Base-by-base conservation (phyloP, 1,284 basidiomycete genomes). In the Boletellus dicymbophilus region DNA sequence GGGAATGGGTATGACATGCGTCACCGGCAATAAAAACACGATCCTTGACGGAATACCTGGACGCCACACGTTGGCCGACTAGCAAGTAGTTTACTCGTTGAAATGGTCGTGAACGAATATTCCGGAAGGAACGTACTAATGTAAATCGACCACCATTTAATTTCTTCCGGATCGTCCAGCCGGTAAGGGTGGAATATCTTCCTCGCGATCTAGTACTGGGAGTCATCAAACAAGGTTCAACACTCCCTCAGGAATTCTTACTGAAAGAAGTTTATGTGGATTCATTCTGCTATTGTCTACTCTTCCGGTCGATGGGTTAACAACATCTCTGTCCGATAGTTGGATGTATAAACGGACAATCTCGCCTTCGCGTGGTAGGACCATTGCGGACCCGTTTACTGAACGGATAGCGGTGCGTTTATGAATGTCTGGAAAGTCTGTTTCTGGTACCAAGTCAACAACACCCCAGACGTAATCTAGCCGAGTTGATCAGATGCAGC, bases 71-170 rank as follows among this genome's bases (percentile, higher is more conserved):
- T 62, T 93, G 90, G 3, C 89, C 88, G 47, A 82, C 80, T 82
- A 25, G 8, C 26, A 31, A n/a, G 30, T 7, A n/a, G 20, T n/a
- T 37, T 42, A 6, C n/a, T n/a, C n/a, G n/a, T 51, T 31, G 15
- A 28, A 33, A 39, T 15, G 4, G 3, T 43, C 16, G 22, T n/a
- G 16, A 15, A 26, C n/a, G n/a, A n/a, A n/a, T n/a, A n/a, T n/a
- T 38, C 12, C 18, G 40, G 20, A 36, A 11, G 7, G 3, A 12
- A 70, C 77, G n/a, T 54, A 76, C 90, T 85, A 55, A 79, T 78
- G 58, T 91, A 92, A 23, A 88, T 74, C 1, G 88, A 90, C 84
- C 85, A 93, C 91, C 91, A 94, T 36, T 90, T 81, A 22, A 88
- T 74, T 13, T 71, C 67, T 22, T 82, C 72, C 4, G 79, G 77